Evolutionary conservation across 306 rosid genomes (phyloP).

Genomic region (Ochetophila trinervis): DNA sequence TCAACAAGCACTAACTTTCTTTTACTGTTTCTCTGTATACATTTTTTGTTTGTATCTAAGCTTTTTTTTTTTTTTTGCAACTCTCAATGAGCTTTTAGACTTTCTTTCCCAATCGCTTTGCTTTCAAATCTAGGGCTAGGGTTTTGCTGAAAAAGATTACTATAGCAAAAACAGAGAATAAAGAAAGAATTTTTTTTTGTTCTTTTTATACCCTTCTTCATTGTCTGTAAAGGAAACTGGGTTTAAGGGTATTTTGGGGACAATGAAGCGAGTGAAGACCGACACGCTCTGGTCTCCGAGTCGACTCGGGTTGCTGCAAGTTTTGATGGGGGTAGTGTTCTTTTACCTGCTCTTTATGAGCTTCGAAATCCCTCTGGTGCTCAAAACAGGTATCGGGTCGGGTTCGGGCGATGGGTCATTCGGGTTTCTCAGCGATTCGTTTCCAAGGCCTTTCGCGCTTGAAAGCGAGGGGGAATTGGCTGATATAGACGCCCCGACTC

Average conservation of each 20-base stretch:
- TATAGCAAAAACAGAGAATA: neutral
- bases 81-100: neutral
- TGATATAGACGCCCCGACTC: constrained; percentile 26
- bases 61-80: neutral
- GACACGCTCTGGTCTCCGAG: constrained; percentile 43
- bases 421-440: constrained; percentile 45
- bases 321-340: constrained; percentile 53
- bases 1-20: neutral
- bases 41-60: constrained; percentile 6
- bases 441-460: constrained; percentile 38
- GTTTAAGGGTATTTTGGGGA: constrained; percentile 4
- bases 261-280: constrained; percentile 72
- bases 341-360: constrained; percentile 62
- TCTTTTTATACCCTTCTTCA: neutral
- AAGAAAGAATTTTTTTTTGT: too few relatives aligned
- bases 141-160: constrained; percentile 2
- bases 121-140: constrained; percentile 32
- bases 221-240: neutral
- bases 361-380: constrained; percentile 75
- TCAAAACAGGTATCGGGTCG: constrained; percentile 43
- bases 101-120: neutral
- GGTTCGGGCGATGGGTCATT: constrained; percentile 37
- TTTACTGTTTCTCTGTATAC: constrained; percentile 9
- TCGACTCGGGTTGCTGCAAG: constrained; percentile 64
- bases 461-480: constrained; percentile 35